Conservation (phyloP, 345 rosid species). For the Hibiscus mutabilis region DNA sequence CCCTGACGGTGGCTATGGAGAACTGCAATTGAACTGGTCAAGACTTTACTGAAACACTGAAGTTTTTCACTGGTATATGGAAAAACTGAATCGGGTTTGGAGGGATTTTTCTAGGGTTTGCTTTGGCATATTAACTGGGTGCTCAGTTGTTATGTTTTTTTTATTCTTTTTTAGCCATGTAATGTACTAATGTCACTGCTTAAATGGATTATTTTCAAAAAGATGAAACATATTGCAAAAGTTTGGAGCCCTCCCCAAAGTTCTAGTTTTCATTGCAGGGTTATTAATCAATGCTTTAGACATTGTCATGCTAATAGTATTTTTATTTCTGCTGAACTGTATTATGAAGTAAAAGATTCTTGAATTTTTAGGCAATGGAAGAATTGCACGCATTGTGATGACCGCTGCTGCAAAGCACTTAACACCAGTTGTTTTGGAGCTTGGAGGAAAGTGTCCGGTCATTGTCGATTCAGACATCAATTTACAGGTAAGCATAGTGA, state of each 20-base stretch:
- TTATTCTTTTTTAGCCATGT: too few relatives aligned
- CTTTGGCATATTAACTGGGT: not conserved
- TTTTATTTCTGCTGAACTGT: not conserved
- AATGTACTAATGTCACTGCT: too few relatives aligned
- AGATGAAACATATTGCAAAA: too few relatives aligned
- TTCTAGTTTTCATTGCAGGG: not conserved
- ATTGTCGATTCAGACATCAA: slow-evolving; percentile 68
- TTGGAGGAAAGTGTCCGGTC: slow-evolving; percentile 92
- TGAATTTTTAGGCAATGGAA: slow-evolving; percentile 59
- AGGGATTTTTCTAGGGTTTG: too few relatives aligned
- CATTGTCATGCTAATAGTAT: not conserved
- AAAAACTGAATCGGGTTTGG: not conserved
- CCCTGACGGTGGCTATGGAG: not conserved
- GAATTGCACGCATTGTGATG: slow-evolving; percentile 79
- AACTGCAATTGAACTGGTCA: not conserved
- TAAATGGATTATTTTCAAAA: too few relatives aligned
- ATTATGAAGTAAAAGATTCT: slow-evolving; percentile 1
- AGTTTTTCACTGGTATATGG: not conserved
- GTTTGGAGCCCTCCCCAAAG: too few relatives aligned
- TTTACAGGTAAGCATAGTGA: slow-evolving; percentile 40
- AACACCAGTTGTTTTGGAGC: slow-evolving; percentile 89
- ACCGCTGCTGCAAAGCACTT: slow-evolving; percentile 95
- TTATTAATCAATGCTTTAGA: too few relatives aligned
- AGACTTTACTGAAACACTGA: not conserved
- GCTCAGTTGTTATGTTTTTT: not conserved